Evolutionary conservation across 148 eudicot species (phyloP).

Genomic region (Polygonum maritimum): DNA sequence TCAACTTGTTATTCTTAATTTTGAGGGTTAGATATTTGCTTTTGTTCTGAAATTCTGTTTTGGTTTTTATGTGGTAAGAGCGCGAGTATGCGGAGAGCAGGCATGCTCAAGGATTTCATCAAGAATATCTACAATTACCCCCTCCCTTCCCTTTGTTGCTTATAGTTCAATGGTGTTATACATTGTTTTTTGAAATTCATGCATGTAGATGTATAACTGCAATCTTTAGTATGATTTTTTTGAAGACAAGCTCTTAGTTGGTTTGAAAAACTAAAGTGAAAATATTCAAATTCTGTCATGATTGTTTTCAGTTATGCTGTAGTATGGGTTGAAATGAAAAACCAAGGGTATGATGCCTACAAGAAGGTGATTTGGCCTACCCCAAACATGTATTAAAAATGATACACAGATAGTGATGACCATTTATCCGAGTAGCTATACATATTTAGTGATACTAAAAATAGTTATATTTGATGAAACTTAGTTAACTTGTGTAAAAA

Average conservation of each 20-base stretch:
- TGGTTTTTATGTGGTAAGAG: slow-evolving; percentile 74
- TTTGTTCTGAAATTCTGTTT: neutral
- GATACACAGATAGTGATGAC: no score
- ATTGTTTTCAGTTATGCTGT: slow-evolving; percentile 53
- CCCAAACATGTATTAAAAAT: no score
- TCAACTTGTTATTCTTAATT: neutral
- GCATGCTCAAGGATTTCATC: slow-evolving; percentile 72
- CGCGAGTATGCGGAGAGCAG: slow-evolving; percentile 85
- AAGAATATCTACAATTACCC: slow-evolving; percentile 85
- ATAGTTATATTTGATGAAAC: no score
- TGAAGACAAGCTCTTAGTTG: neutral
- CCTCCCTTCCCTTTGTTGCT: neutral
- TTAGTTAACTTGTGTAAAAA: no score
- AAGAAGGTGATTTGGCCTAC: slow-evolving; percentile 18
- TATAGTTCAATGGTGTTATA: neutral
- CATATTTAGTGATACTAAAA: no score
- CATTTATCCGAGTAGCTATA: no score
- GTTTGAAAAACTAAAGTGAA: neutral
- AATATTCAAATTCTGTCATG: neutral
- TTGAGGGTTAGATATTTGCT: slow-evolving; percentile 10
- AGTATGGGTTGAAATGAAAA: slow-evolving; percentile 69
- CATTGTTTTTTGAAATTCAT: neutral
- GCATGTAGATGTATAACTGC: neutral
- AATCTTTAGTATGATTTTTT: neutral
- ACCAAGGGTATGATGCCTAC: slow-evolving; percentile 85